Conservation (phyloP, 2,329 filamentous ascomycete species). For the Neonectria punicea region DNA sequence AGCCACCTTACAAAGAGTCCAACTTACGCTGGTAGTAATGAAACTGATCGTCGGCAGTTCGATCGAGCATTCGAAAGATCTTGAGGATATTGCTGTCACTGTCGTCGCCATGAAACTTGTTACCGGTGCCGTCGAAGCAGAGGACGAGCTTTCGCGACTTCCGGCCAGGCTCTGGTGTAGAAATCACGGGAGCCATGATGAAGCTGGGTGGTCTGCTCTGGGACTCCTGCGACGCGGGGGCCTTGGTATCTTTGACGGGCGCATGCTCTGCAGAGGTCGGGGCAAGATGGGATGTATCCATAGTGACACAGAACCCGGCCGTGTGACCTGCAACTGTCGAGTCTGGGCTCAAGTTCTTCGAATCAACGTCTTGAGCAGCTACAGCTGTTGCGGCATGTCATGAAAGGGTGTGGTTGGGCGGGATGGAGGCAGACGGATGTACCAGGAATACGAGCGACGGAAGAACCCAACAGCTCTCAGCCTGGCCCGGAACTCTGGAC, state of each 20-base stretch:
- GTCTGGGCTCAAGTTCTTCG: not conserved
- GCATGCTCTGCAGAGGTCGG: slow-evolving; percentile 31
- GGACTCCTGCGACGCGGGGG: slow-evolving; percentile 31
- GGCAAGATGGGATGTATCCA: slow-evolving; percentile 40
- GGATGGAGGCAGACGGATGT: not conserved
- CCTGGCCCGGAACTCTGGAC: not conserved
- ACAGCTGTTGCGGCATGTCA: slow-evolving; percentile 11
- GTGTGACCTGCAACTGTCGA: not conserved
- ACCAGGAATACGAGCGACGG: not conserved
- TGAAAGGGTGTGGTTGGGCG: not conserved
- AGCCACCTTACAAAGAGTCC: accelerated
- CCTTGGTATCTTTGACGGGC: slow-evolving; percentile 21
- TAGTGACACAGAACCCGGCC: slow-evolving; percentile 24
- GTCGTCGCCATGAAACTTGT: slow-evolving; percentile 71
- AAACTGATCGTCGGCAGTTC: slow-evolving; percentile 69
- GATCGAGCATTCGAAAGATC: slow-evolving; percentile 76
- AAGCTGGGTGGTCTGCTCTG: slow-evolving; percentile 39
- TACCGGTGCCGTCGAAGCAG: slow-evolving; percentile 72
- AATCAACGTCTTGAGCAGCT: slow-evolving; percentile 12
- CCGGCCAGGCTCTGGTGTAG: slow-evolving; percentile 28
- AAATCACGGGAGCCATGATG: slow-evolving; percentile 28
- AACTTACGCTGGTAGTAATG: slow-evolving; percentile 71
- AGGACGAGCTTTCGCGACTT: slow-evolving; percentile 62
- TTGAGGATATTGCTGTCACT: slow-evolving; percentile 75
- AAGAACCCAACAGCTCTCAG: not conserved